Conservation (phyloP, 306 rosid genomes). For the Amphicarpaea edgeworthii region DNA sequence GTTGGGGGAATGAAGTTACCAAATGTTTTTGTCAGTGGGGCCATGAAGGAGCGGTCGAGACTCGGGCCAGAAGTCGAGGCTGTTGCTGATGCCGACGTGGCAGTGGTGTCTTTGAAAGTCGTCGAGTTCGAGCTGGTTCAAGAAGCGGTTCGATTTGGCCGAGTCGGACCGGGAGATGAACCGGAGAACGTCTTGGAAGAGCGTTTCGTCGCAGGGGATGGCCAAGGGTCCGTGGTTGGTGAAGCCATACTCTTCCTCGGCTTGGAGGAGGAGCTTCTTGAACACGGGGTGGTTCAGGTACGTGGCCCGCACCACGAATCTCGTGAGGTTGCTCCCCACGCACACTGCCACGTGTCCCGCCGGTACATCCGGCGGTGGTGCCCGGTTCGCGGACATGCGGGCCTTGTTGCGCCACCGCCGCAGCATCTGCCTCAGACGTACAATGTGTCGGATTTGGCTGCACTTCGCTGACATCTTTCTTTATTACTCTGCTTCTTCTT, state of each 20-base stretch:
- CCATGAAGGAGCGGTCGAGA: slow-evolving; percentile 83
- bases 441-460: slow-evolving; percentile 95
- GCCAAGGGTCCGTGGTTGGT: slow-evolving; percentile 69
- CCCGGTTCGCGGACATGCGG: slow-evolving; percentile 62
- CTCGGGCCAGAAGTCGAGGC: slow-evolving; percentile 77
- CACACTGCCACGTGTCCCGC: slow-evolving; percentile 92
- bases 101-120: slow-evolving; percentile 64
- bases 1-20: slow-evolving; percentile 48
- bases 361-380: slow-evolving; percentile 92
- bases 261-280: slow-evolving; percentile 74
- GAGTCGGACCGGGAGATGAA: slow-evolving; percentile 69
- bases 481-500: neutral
- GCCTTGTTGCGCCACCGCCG: slow-evolving; percentile 93
- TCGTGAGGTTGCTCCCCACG: slow-evolving; percentile 66
- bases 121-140: slow-evolving; percentile 62
- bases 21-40: slow-evolving; percentile 64
- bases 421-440: slow-evolving; percentile 84
- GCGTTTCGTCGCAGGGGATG: slow-evolving; percentile 86
- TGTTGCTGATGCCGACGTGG: slow-evolving; percentile 59
- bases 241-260: slow-evolving; percentile 92
- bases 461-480: slow-evolving; percentile 67
- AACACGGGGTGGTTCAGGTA: slow-evolving; percentile 91
- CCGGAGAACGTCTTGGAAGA: slow-evolving; percentile 71
- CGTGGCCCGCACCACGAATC: slow-evolving; percentile 78
- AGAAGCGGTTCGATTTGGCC: slow-evolving; percentile 50